Conservation (phyloP, 2,329 filamentous ascomycete genomes). For the Zasmidium angulare region DNA sequence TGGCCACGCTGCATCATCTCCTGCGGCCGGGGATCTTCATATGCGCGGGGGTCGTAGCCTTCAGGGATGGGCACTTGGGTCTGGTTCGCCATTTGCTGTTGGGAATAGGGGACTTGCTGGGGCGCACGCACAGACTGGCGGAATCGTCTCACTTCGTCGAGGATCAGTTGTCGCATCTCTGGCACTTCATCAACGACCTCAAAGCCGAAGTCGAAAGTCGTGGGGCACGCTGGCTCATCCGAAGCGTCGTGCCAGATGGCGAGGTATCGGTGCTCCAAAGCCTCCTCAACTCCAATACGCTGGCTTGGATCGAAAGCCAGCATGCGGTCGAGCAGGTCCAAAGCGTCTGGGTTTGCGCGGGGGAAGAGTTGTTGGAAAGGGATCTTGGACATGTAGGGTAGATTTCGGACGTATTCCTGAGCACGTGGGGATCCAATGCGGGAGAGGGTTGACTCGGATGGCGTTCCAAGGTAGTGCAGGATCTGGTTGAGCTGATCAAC, state of each 20-base stretch:
- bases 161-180: constrained; percentile 96
- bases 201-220: constrained; percentile 96
- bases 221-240: constrained; percentile 90
- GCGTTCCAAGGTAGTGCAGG: constrained; percentile 93
- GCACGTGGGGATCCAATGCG: constrained; percentile 94
- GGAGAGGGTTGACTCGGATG: constrained; percentile 88
- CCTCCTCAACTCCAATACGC: constrained; percentile 90
- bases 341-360: constrained; percentile 90
- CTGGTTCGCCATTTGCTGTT: constrained; percentile 39
- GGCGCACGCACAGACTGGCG: constrained; percentile 49
- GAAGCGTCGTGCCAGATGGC: constrained; percentile 98
- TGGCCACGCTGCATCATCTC: constrained; percentile 47
- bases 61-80: constrained; percentile 63
- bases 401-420: constrained; percentile 95
- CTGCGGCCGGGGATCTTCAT: constrained; percentile 64
- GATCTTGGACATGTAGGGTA: constrained; percentile 63
- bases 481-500: constrained; percentile 99
- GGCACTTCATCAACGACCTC: constrained; percentile 93
- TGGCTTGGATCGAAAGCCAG: constrained; percentile 93
- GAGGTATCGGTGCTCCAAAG: constrained; percentile 93
- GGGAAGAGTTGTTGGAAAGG: constrained; percentile 86
- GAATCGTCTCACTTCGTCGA: constrained; percentile 91
- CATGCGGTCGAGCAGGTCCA: constrained; percentile 95
- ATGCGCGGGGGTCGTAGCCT: constrained; percentile 56
- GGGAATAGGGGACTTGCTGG: constrained; percentile 48